phyloP scores from a whole-genome alignment of 176 grass and related monocot species.

The Triticum turgidum region DNA sequence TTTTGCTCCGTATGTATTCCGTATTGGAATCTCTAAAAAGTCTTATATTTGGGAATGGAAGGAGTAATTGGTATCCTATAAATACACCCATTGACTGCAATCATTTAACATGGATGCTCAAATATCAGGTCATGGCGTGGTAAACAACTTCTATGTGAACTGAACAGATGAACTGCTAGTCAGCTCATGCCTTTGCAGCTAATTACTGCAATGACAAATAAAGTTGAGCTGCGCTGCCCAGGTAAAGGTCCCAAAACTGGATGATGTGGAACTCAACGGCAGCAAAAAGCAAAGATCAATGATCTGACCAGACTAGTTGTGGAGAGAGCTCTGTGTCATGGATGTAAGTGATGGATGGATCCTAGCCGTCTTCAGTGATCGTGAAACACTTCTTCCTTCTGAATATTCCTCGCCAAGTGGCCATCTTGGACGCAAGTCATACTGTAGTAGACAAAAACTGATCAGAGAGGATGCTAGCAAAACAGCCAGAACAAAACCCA shows the following conservation, averaged over 20 bases:
- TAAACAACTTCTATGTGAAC: neutral
- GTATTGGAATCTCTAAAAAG: no score
- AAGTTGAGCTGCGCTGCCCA: neutral
- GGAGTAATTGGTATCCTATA: no score
- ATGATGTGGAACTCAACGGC: neutral
- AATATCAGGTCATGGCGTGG: neutral
- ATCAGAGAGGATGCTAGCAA: neutral
- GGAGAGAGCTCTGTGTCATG: constrained; percentile 70
- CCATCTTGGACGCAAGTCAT: constrained; percentile 86
- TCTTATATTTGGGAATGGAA: no score
- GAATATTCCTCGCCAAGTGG: constrained; percentile 88
- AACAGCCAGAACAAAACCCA: neutral
- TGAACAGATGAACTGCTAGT: neutral
- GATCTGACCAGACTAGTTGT: constrained; percentile 20
- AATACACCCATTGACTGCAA: no score
- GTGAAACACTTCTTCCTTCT: constrained; percentile 64
- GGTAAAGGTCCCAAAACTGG: neutral
- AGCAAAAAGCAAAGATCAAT: neutral
- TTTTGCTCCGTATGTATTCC: no score
- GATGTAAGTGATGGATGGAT: constrained; percentile 86
- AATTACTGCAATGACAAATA: constrained; percentile 11
- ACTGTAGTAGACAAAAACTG: constrained; percentile 39
- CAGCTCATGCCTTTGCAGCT: neutral
- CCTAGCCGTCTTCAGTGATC: constrained; percentile 75
- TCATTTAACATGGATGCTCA: neutral